Percentiles rank a stretch among this genome's conserved stretches.
These are phyloP conservation scores for Cyberlindnera xishuangbannaensis DNA, from an alignment of 805 yeast genomes.

Conservation along the genomic window DNA sequence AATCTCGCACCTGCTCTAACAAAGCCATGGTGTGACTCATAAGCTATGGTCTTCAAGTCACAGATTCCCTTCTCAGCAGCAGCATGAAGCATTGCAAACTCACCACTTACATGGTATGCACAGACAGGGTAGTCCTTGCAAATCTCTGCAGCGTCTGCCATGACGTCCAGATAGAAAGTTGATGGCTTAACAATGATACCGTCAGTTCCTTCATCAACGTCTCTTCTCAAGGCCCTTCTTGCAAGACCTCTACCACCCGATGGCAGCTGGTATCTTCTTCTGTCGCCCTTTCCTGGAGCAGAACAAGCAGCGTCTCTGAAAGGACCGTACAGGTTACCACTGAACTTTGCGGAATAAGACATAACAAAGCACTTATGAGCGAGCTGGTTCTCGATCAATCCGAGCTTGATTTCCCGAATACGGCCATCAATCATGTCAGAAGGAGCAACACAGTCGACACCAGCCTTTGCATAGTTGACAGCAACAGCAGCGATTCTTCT, in stretches of 20 bases:
- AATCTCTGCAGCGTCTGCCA: constrained; percentile 79
- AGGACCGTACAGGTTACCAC: constrained; percentile 91
- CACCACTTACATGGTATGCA: constrained; percentile 96
- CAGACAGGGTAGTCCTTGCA: constrained; percentile 85
- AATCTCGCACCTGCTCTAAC: constrained; percentile 94
- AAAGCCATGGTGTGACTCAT: constrained; percentile 87
- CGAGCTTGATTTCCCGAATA: constrained; percentile 78
- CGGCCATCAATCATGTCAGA: constrained; percentile 98
- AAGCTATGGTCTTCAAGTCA: constrained; percentile 71
- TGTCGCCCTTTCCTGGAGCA: constrained; percentile 82
- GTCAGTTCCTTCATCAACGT: constrained; percentile 89
- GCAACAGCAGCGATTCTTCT: constrained; percentile 90
- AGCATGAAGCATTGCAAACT: constrained; percentile 96
- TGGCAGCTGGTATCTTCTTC: constrained; percentile 91
- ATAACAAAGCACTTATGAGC: constrained; percentile 87
- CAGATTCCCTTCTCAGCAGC: constrained; percentile 94
- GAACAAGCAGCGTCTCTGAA: constrained; percentile 97
- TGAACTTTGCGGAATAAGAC: constrained; percentile 92
- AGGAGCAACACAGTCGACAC: constrained; percentile 94
- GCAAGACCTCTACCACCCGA: constrained; percentile 92
- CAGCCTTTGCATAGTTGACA: constrained; percentile 90
- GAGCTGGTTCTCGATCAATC: constrained; percentile 70
- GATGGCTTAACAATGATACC: constrained; percentile 95
- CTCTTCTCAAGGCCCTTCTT: constrained; percentile 82
- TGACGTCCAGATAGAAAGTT: constrained; percentile 87